Evolutionary conservation across 1,284 basidiomycete genomes (phyloP).

Genomic region (Boletellus deceptivus): DNA sequence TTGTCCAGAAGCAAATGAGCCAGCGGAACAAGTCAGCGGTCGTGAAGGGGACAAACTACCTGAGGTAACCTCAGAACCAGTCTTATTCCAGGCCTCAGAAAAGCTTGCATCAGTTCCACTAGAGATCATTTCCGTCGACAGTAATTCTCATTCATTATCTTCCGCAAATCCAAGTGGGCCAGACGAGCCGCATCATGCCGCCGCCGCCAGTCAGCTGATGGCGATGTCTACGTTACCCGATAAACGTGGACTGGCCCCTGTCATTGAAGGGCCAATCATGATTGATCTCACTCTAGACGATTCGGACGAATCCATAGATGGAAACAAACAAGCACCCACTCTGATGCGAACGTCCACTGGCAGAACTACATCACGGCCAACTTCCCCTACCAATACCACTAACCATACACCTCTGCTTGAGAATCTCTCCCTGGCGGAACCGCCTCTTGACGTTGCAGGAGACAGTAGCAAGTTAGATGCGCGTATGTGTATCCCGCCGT

Average conservation of each 20-base stretch:
- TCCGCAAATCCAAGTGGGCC: not conserved
- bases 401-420: slow-evolving; percentile 21
- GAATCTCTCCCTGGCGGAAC: slow-evolving; percentile 26
- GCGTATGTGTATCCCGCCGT: slow-evolving; percentile 21
- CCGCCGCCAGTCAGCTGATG: not conserved
- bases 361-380: slow-evolving; percentile 7
- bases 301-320: slow-evolving; percentile 22
- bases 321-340: slow-evolving; percentile 10
- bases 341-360: slow-evolving; percentile 5
- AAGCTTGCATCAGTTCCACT: not conserved
- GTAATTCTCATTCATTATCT: not conserved
- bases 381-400: slow-evolving; percentile 8
- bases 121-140: not conserved
- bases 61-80: not conserved
- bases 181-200: not conserved
- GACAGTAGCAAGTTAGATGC: slow-evolving; percentile 15
- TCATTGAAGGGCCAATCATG: slow-evolving; percentile 20
- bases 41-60: not conserved
- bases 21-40: not conserved
- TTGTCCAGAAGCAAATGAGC: slow-evolving; percentile 5
- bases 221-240: slow-evolving; percentile 1
- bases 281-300: slow-evolving; percentile 31
- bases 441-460: not conserved
- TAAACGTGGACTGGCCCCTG: not conserved
- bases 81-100: not conserved